These are phyloP conservation scores for Hypocrella siamensis DNA, from an alignment of 2,329 filamentous ascomycete species.

Conservation along the genomic window DNA sequence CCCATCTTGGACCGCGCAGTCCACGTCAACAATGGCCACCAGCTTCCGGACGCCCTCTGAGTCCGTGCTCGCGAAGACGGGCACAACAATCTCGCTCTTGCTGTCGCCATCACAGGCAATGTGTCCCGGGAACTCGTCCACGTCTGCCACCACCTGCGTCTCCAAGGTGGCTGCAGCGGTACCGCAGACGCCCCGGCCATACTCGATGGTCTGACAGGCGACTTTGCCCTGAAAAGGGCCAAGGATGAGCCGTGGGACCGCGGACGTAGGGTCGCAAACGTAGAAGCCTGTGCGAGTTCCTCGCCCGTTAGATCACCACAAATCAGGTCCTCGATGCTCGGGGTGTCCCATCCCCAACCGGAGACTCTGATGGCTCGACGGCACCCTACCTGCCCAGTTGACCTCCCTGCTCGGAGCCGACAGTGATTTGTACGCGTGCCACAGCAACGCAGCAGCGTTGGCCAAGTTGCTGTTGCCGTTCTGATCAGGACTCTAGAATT, in stretches of 20 bases:
- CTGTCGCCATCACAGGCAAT: conserved; percentile 69
- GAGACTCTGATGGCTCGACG: no score
- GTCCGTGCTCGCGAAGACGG: conserved; percentile 32
- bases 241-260: conserved; percentile 46
- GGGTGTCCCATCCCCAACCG: no score
- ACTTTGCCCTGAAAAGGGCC: conserved; percentile 70
- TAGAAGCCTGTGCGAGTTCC: conserved; percentile 70
- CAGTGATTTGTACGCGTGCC: conserved; percentile 65
- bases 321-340: no score
- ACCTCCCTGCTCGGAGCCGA: conserved; percentile 47
- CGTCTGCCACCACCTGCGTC: conserved; percentile 55
- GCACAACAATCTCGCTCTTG: conserved; percentile 70
- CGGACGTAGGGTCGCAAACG: conserved; percentile 37
- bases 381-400: conserved; percentile 70
- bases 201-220: conserved; percentile 63
- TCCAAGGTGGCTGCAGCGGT: conserved; percentile 41
- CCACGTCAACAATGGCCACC: conserved; percentile 66
- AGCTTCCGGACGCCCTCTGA: conserved; percentile 24
- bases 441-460: conserved; percentile 60
- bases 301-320: not conserved
- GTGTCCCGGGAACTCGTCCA: conserved; percentile 61
- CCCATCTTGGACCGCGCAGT: conserved; percentile 51
- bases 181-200: conserved; percentile 63
- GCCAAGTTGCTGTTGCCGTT: conserved; percentile 40
- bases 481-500: conserved; percentile 28